Evolutionary conservation across 495 filamentous ascomycete species (phyloP).

Genomic region (Daldinia grandis): DNA sequence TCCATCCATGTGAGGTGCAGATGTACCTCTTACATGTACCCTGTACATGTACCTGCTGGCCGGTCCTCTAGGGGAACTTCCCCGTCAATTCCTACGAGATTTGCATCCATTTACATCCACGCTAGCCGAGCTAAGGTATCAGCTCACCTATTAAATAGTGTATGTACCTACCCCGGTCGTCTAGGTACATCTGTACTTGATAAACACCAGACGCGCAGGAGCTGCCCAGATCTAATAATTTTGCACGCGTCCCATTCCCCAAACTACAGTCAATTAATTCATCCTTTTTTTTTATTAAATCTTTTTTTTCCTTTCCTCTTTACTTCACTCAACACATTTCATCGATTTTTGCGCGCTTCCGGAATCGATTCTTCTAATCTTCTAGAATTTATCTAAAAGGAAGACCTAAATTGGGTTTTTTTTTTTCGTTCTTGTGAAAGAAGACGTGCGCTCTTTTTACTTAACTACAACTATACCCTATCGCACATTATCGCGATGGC

Average conservation of each 20-base stretch:
- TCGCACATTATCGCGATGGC: constrained; percentile 32
- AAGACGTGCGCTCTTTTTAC: not conserved
- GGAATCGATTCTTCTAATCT: not conserved
- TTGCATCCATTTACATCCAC: not conserved
- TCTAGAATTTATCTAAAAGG: not conserved
- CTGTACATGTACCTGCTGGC: not conserved
- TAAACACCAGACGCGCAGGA: constrained; percentile 36
- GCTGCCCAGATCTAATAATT: constrained; percentile 9
- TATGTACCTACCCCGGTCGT: constrained; percentile 7
- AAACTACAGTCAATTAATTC: constrained; percentile 12
- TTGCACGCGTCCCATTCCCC: constrained; percentile 31
- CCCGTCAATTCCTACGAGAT: constrained; percentile 29
- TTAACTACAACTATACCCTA: not conserved
- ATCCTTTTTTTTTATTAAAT: constrained; percentile 16
- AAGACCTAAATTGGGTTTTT: not conserved
- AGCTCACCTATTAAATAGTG: too few relatives aligned
- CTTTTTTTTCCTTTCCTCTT: constrained; percentile 8
- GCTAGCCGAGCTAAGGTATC: constrained; percentile 3
- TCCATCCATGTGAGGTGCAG: constrained; percentile 20
- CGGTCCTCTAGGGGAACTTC: constrained; percentile 11
- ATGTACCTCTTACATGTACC: constrained; percentile 24
- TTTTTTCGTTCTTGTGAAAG: not conserved
- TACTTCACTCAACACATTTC: constrained; percentile 10
- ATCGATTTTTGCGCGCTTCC: not conserved
- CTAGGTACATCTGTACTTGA: constrained; percentile 4